phyloP scores from a whole-genome alignment of 2,329 filamentous ascomycete species.

The Epicoccum sorghinum region DNA sequence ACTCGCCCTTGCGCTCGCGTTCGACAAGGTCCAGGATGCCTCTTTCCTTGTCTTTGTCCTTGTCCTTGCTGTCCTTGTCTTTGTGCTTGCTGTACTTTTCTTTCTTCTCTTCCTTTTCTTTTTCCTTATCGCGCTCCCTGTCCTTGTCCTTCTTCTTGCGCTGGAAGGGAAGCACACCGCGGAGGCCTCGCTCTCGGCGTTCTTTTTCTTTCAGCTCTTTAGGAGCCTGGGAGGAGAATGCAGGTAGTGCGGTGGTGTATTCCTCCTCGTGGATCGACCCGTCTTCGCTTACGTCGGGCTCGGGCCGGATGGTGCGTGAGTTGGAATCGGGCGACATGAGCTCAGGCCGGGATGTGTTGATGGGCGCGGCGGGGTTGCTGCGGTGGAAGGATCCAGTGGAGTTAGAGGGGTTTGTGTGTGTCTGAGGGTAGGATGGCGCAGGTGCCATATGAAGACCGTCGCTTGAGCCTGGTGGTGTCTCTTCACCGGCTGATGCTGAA shows the following conservation, averaged over 20 bases:
- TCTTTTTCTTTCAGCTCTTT: constrained; percentile 44
- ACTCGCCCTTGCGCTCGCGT: constrained; percentile 10
- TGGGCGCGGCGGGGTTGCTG: constrained; percentile 23
- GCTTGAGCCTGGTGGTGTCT: constrained; percentile 45
- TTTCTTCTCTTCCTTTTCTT: constrained; percentile 24
- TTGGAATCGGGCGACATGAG: constrained; percentile 28
- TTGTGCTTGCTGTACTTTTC: constrained; percentile 26
- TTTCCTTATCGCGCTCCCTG: constrained; percentile 34
- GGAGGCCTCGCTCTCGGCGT: constrained; percentile 48
- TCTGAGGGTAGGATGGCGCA: constrained; percentile 37
- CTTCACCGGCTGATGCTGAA: constrained; percentile 41
- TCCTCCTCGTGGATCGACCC: constrained; percentile 47
- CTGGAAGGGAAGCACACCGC: constrained; percentile 46
- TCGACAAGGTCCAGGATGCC: constrained; percentile 20
- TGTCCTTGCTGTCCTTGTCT: constrained; percentile 24
- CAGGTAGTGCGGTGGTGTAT: constrained; percentile 46
- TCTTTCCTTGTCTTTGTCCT: constrained; percentile 24
- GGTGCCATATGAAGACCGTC: constrained; percentile 46
- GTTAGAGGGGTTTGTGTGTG: constrained; percentile 31
- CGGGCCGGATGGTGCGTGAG: constrained; percentile 31
- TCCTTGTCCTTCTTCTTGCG: constrained; percentile 44
- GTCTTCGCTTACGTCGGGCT: constrained; percentile 40
- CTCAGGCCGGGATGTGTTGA: constrained; percentile 31
- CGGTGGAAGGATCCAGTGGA: constrained; percentile 28
- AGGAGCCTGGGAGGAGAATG: constrained; percentile 40